phyloP scores from a whole-genome alignment of 1,284 basidiomycete species.

The Cryptococcus sp. region DNA sequence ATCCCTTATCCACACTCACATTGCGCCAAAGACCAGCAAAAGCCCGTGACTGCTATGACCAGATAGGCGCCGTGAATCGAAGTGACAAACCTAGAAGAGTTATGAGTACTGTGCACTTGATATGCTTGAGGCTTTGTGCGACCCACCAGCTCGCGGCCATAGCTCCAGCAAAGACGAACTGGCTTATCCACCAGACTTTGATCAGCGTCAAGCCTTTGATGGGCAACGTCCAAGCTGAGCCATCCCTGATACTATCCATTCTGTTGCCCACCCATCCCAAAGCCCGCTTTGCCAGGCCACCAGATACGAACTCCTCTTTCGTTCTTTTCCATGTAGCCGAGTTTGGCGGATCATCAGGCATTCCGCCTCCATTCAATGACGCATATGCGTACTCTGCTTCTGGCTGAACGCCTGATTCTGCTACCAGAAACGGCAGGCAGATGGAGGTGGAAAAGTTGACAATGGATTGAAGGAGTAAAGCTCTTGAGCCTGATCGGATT shows the following conservation, averaged over 20 bases:
- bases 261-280: slow-evolving; percentile 13
- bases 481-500: slow-evolving; percentile 78
- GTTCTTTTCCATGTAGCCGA: slow-evolving; percentile 37
- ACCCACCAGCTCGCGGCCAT: slow-evolving; percentile 54
- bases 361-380: slow-evolving; percentile 16
- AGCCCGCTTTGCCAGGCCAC: slow-evolving; percentile 9
- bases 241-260: slow-evolving; percentile 27
- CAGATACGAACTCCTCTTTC: slow-evolving; percentile 20
- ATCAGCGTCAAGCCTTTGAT: slow-evolving; percentile 49
- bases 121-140: neutral
- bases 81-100: slow-evolving; percentile 40
- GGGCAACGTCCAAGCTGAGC: slow-evolving; percentile 35
- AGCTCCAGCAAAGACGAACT: slow-evolving; percentile 48
- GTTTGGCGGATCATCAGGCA: slow-evolving; percentile 16
- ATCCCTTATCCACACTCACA: slow-evolving; percentile 38
- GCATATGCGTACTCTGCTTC: slow-evolving; percentile 12
- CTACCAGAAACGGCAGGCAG: slow-evolving; percentile 70
- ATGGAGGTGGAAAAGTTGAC: slow-evolving; percentile 71
- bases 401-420: slow-evolving; percentile 45
- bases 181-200: slow-evolving; percentile 45
- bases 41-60: slow-evolving; percentile 56
- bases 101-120: neutral
- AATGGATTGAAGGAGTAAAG: slow-evolving; percentile 74
- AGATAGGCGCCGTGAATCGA: slow-evolving; percentile 53
- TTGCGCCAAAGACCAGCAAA: slow-evolving; percentile 56